These are phyloP conservation scores for Biscutella auriculata DNA, from an alignment of 441 rosid species.

Conservation along the genomic window DNA sequence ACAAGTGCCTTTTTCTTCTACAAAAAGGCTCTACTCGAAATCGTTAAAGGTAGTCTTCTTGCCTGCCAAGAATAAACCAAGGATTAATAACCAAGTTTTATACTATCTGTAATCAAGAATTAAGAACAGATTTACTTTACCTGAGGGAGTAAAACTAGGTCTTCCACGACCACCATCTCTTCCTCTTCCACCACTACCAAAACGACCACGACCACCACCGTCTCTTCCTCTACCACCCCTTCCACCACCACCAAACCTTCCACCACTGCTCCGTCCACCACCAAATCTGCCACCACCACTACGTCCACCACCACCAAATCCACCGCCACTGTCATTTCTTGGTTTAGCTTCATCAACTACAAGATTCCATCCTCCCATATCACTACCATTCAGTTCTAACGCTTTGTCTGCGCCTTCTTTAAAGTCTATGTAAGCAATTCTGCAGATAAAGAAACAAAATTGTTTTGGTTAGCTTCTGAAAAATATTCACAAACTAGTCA, in stretches of 20 bases:
- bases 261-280: constrained; percentile 23
- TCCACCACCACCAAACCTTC: constrained; percentile 10
- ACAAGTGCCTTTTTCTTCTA: constrained; percentile 1
- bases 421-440: constrained; percentile 65
- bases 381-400: constrained; percentile 42
- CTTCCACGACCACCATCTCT: constrained; percentile 36
- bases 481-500: not conserved
- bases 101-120: not conserved
- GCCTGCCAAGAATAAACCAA: constrained; percentile 28
- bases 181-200: constrained; percentile 13
- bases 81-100: not conserved
- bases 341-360: constrained; percentile 69
- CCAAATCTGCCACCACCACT: not conserved
- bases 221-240: constrained; percentile 31
- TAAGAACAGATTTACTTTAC: constrained; percentile 17
- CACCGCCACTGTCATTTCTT: constrained; percentile 24
- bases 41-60: constrained; percentile 53
- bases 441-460: not conserved
- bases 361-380: constrained; percentile 36
- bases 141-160: constrained; percentile 32
- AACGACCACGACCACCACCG: constrained; percentile 11
- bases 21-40: constrained; percentile 23
- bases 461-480: not conserved
- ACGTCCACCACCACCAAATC: constrained; percentile 22
- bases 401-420: constrained; percentile 37